A percentile compares a stretch with the other conserved stretches of the same genome.
phyloP scores from a whole-genome alignment of 31 red algal genomes.

The Odonthalia washingtoniensis region DNA sequence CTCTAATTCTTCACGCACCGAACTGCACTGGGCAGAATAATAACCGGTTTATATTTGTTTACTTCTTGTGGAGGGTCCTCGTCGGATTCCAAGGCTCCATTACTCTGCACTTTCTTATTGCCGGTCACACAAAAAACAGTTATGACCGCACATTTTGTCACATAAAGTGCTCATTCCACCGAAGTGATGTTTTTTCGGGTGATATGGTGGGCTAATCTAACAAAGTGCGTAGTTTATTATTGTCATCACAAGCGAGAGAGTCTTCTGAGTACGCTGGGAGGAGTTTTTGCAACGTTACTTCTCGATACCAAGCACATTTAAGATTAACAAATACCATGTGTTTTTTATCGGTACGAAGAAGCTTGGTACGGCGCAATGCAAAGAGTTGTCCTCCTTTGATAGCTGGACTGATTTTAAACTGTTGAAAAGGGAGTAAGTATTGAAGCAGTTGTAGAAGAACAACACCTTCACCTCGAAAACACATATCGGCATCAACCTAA shows the following conservation, averaged over 20 bases:
- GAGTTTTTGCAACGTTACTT: background rate
- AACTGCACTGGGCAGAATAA: background rate
- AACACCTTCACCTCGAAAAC: too few relatives aligned
- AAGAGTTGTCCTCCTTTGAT: too few relatives aligned
- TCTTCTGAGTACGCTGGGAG: background rate
- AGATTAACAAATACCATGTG: background rate
- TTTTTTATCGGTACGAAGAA: too few relatives aligned
- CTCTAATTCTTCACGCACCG: background rate
- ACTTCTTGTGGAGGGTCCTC: background rate
- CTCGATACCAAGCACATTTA: background rate
- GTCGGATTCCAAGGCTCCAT: background rate
- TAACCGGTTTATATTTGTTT: background rate
- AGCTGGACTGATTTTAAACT: too few relatives aligned
- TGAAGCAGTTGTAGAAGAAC: too few relatives aligned
- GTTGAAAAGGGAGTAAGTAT: too few relatives aligned
- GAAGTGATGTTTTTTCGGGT: background rate
- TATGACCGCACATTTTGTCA: background rate
- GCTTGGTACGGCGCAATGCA: too few relatives aligned
- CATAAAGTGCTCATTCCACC: background rate
- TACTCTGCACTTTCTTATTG: background rate
- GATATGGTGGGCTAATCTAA: background rate
- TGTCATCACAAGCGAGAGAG: background rate
- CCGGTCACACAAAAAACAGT: background rate
- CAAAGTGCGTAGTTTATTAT: background rate
- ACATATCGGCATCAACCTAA: too few relatives aligned